Conservation (phyloP, 1,139 yeast species). For the Protomyces inouyei region DNA sequence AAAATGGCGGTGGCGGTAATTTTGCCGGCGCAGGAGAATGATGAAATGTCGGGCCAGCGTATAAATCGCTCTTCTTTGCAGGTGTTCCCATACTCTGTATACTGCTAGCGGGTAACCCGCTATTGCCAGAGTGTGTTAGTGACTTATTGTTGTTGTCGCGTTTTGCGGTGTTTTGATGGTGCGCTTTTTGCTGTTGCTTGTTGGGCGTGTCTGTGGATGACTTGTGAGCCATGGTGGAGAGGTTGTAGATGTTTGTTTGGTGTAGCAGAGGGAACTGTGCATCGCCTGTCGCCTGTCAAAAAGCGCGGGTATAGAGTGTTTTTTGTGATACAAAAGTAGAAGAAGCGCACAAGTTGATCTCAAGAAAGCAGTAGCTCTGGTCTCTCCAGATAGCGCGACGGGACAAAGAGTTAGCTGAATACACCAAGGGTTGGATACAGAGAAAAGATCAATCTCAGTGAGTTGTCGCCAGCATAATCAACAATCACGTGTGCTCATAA, state of each 20-base stretch:
- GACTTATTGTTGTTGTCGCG: not conserved
- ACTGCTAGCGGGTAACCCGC: slow-evolving; percentile 2
- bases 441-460: too few relatives aligned
- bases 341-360: too few relatives aligned
- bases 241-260: not conserved
- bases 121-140: not conserved
- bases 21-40: slow-evolving; percentile 25
- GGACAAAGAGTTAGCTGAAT: too few relatives aligned
- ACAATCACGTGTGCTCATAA: too few relatives aligned
- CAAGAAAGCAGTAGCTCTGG: too few relatives aligned
- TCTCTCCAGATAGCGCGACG: too few relatives aligned
- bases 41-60: slow-evolving; percentile 23
- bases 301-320: too few relatives aligned
- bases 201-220: not conserved
- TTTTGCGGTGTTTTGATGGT: not conserved
- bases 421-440: too few relatives aligned
- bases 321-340: too few relatives aligned
- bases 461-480: too few relatives aligned
- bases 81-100: not conserved
- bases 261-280: too few relatives aligned
- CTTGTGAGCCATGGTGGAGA: not conserved
- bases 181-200: not conserved
- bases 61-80: not conserved
- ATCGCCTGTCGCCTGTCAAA: too few relatives aligned
- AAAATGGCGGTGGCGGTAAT: slow-evolving; percentile 21